Percentiles rank a stretch among this genome's conserved stretches.
Evolutionary conservation across 345 rosid genomes (phyloP).

Genomic region (Eucalyptus urophylla): DNA sequence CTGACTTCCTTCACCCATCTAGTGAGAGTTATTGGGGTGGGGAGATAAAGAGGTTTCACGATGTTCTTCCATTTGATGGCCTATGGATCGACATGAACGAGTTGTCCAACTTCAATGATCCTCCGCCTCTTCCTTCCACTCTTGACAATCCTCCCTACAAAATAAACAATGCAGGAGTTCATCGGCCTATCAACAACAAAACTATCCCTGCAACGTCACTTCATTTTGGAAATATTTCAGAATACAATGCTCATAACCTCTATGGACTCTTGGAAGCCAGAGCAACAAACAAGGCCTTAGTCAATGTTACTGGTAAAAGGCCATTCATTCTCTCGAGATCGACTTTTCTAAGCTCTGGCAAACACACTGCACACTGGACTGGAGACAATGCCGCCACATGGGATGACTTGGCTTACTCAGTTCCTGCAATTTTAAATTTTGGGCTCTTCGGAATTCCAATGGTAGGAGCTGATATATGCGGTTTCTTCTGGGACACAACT

Average conservation of each 20-base stretch:
- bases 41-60: slow-evolving; percentile 43
- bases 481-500: slow-evolving; percentile 36
- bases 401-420: slow-evolving; percentile 53
- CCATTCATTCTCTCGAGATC: slow-evolving; percentile 68
- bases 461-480: slow-evolving; percentile 85
- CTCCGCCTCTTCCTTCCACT: slow-evolving; percentile 23
- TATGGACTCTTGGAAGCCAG: slow-evolving; percentile 52
- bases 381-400: slow-evolving; percentile 65
- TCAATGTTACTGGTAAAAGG: slow-evolving; percentile 32
- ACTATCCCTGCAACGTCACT: slow-evolving; percentile 46
- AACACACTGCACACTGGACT: slow-evolving; percentile 75
- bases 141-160: slow-evolving; percentile 61
- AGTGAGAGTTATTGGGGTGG: slow-evolving; percentile 31
- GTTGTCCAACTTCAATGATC: slow-evolving; percentile 43
- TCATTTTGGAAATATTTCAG: slow-evolving; percentile 43
- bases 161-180: slow-evolving; percentile 37
- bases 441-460: slow-evolving; percentile 79
- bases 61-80: slow-evolving; percentile 48
- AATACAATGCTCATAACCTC: slow-evolving; percentile 61
- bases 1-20: slow-evolving; percentile 51
- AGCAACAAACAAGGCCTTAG: slow-evolving; percentile 47
- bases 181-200: slow-evolving; percentile 10
- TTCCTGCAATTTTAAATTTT: slow-evolving; percentile 53
- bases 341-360: slow-evolving; percentile 66
- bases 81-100: slow-evolving; percentile 85